Percentiles rank a stretch among this genome's conserved stretches.
Conservation (phyloP, 768 basidiomycete genomes). For the Rhizopogon roseolus region DNA sequence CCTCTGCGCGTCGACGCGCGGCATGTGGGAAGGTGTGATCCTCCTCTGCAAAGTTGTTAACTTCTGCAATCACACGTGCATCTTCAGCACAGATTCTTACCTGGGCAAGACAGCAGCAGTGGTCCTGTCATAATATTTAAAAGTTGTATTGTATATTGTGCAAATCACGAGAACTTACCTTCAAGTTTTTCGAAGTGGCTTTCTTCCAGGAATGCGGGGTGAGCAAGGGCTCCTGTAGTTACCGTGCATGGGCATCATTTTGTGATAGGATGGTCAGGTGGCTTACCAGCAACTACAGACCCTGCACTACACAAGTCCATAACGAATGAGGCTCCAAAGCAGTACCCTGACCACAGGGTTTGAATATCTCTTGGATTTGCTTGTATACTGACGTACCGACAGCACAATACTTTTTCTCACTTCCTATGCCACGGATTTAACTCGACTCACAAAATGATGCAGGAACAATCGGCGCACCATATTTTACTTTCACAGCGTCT, state of each 20-base stretch:
- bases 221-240: slow-evolving; percentile 41
- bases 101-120: slow-evolving; percentile 18
- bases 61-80: no score
- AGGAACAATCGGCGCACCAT: slow-evolving; percentile 28
- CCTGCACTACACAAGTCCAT: slow-evolving; percentile 40
- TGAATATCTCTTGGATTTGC: not conserved
- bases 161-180: slow-evolving; percentile 26
- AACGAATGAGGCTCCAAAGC: slow-evolving; percentile 49
- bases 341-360: slow-evolving; percentile 39
- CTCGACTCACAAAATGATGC: slow-evolving; percentile 5
- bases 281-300: slow-evolving; percentile 40
- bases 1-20: slow-evolving; percentile 49
- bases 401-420: slow-evolving; percentile 32
- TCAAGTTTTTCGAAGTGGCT: slow-evolving; percentile 44
- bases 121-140: slow-evolving; percentile 8
- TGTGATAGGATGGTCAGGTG: not conserved
- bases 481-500: slow-evolving; percentile 40
- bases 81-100: slow-evolving; percentile 6
- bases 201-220: slow-evolving; percentile 48
- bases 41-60: slow-evolving; percentile 30
- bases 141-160: not conserved
- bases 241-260: not conserved
- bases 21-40: slow-evolving; percentile 47
- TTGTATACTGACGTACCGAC: slow-evolving; percentile 30
- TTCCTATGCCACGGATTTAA: slow-evolving; percentile 12